Base-by-base conservation (phyloP, 2,329 filamentous ascomycete species). In the Chaetomiaceae sp. region DNA sequence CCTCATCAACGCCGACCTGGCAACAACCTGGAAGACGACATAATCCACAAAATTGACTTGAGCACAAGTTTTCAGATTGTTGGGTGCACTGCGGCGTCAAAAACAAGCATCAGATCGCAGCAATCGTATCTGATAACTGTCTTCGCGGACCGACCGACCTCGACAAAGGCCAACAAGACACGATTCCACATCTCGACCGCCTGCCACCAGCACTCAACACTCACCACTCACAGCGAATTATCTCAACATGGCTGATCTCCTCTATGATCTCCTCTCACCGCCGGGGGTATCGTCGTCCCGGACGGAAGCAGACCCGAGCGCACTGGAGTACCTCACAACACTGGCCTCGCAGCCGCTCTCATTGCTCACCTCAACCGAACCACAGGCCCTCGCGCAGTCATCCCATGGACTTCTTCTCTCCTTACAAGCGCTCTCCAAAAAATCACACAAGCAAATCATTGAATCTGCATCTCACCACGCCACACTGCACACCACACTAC, bases 401-500 rank as follows among this genome's bases (percentile, higher is more conserved):
- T 85, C 87, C 3, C 89, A 96, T 55, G 87, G 88, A 0, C 79
- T 87, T 35, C 78, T 92, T 13, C 81, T 95, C 35, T 88, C 89
- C 0, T 78, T 97, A 1, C 93, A 99, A 66, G 81, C 83, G 0
- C 81, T 97, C 44, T 92, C 91, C 7, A 95, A 95, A 61, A 87
- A 88, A 59, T 96, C 91, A 0, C 86, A 96, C 68, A 88, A 86
- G 64, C 78, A 85, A 16, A 84, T 97, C 57, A 90, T 96, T 60
- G 77, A 84, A 47, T 93, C 92, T 4, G 84, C 88, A 19, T 79
- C 83, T 59, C 85, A 87, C 60, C 83, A 97, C 62, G 78, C 81
- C n/a, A 83, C 82, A 9, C 77, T 97, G 7, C 75, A 76, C 44
- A 74, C 77, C n/a, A 80, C 84, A 1, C 74, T 99, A n/a, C 87